phyloP scores from a whole-genome alignment of 169 alveolate genomes.

The Plasmodium berghei region DNA sequence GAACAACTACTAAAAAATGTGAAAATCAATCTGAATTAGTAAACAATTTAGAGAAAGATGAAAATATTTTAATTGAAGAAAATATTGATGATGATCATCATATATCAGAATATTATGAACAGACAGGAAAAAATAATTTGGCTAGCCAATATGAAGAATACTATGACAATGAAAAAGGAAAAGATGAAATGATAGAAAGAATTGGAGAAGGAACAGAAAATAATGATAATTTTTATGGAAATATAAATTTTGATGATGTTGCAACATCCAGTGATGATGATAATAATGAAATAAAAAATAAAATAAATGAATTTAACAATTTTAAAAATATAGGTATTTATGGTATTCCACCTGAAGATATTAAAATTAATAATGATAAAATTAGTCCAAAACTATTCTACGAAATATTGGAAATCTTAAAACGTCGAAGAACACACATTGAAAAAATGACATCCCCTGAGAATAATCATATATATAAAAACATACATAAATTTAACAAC shows the following conservation, averaged over 20 bases:
- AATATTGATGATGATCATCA: too few species aligned
- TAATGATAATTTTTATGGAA: background rate
- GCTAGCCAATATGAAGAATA: too few species aligned
- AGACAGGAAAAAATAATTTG: too few species aligned
- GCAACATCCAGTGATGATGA: constrained; percentile 54
- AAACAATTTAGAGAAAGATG: too few species aligned
- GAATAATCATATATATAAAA: constrained; percentile 51
- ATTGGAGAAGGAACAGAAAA: background rate
- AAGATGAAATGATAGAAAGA: background rate
- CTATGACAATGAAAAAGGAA: background rate
- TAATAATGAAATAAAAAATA: constrained; percentile 18
- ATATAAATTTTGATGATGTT: background rate
- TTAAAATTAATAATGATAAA: constrained; percentile 4
- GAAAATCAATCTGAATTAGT: too few species aligned
- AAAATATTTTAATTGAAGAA: too few species aligned
- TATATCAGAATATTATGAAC: too few species aligned
- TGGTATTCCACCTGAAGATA: constrained; percentile 26
- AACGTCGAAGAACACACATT: constrained; percentile 16
- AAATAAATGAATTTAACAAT: constrained; percentile 25
- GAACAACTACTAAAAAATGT: too few species aligned
- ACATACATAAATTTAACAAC: constrained; percentile 37
- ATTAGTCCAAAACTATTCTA: constrained; percentile 1
- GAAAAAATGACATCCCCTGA: constrained; percentile 26
- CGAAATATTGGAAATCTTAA: constrained; percentile 10
- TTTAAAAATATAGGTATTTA: constrained; percentile 17